Evolutionary conservation across 192 early-diverging fungal genomes (phyloP), one percentile per base, ranked within the genome.

Genomic region (Podila clonocystis): DNA sequence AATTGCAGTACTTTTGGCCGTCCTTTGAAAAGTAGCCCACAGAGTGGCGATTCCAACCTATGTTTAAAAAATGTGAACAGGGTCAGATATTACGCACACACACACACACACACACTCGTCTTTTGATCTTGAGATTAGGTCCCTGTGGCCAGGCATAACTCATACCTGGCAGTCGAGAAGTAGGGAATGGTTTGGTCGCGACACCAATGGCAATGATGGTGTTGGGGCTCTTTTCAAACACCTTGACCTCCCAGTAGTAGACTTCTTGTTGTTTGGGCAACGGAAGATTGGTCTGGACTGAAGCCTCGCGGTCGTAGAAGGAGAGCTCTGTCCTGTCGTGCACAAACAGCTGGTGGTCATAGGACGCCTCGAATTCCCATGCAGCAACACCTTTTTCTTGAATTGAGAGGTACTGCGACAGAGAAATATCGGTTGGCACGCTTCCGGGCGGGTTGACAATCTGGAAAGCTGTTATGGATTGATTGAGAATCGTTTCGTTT

Each of bases 171-270:
- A 94, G 84, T 58, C 93, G 82, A 84, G 90, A 92, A 30, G 85
- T 84, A 22, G 93, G 93, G 70, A 91, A 94, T 19, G 93, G 93
- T 68, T 92, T 94, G 20, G 92, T 93, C 22, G 89, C 85, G 19
- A 93, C 87, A n/a, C 93, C 93, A 45, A 94, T 84, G 67, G 90
- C 86, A 75, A 94, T 85, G 62, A 83, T 90, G 29, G 91, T 92
- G 28, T 86, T 89, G 1, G 77, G 69, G 33, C 91, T 91, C 72
- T 92, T 93, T 83, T 94, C 93, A 80, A 89, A 89, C 76, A 94
- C 85, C 75, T 94, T 94, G 59, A 91, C 89, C 72, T 95, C 94
- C 89, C 92, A 95, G 77, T 95, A 95, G 84, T 94, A 94, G 24
- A 95, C 91, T 61, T 93, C 90, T 82, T 93, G 92, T 30, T 87